Evolutionary conservation across 202 grass and related monocot genomes (phyloP), one percentile per base, ranked within the genome.

Genomic region (Hordeum pubiflorum): DNA sequence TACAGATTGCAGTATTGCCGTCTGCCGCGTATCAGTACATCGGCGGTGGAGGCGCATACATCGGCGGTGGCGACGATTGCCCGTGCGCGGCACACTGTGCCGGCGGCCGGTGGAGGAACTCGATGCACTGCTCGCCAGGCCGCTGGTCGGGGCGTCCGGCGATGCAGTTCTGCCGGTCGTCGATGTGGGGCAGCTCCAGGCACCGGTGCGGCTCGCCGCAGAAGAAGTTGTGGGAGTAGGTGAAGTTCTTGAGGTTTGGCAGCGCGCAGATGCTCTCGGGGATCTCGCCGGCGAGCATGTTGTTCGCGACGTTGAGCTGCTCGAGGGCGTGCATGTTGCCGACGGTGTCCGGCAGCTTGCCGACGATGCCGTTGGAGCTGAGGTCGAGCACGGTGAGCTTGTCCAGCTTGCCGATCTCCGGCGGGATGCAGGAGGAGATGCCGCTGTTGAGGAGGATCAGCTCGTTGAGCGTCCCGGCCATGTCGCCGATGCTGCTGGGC

Each of bases 321-420:
- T 93, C 91, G 8, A 93, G 87, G 4, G 71, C 81, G 5, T 14
- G 56, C 87, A 89, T 85, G 61, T 82, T 71, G 77, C 84, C 84
- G 62, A 93, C 85, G 43, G 76, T 82, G 2, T 87, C 91, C 21
- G 91, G 91, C 73, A 93, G 87, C 36, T 24, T 54, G 68, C 87
- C 87, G 54, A 56, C 68, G 78, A 93, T 33, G 71, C 10, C 82
- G 78, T 93, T 93, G 82, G 82, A 93, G 82, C 95, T 93, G 75
- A 98, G 85, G 92, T 98, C 95, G 77, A 98, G 85, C 61, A 98
- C 95, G 10, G 86, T 92, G 58, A 98, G 84, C 46, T 93, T 82
- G 48, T 89, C 75, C 23, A 98, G 86, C 79, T 84, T 85, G 37
- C 95, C 95, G 58, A 98, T 98, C 38, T 94, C 92, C 0, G 92